A percentile compares a stretch with the other conserved stretches of the same genome.
phyloP scores from a whole-genome alignment of 768 basidiomycete genomes.

The Coprinopsis sp. region DNA sequence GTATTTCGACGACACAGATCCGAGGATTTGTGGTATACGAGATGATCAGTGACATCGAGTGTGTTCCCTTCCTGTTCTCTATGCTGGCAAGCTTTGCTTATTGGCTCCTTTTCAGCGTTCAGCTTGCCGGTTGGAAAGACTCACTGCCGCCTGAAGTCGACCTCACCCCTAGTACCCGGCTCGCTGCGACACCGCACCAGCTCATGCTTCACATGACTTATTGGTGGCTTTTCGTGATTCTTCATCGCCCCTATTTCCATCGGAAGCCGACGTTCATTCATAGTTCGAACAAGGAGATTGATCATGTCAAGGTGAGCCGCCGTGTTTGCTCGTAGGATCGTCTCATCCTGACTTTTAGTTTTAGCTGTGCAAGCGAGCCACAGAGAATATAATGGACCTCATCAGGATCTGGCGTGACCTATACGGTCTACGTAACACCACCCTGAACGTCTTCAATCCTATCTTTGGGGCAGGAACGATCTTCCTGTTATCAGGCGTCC shows the following conservation, averaged over 20 bases:
- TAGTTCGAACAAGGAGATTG: constrained; percentile 36
- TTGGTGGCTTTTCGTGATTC: constrained; percentile 56
- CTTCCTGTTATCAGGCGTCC: constrained; percentile 49
- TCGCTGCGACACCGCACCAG: constrained; percentile 47
- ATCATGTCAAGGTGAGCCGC: constrained; percentile 46
- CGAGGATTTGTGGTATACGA: constrained; percentile 40
- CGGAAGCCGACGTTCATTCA: constrained; percentile 35
- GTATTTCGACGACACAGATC: constrained; percentile 34
- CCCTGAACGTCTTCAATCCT: constrained; percentile 53
- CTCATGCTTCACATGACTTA: constrained; percentile 53
- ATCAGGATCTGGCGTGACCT: constrained; percentile 44
- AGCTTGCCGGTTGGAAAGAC: constrained; percentile 46
- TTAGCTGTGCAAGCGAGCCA: constrained; percentile 49
- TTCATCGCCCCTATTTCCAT: constrained; percentile 54
- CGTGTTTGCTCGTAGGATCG: constrained; percentile 12
- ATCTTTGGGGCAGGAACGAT: constrained; percentile 58
- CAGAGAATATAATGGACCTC: constrained; percentile 51
- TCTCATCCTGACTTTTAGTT: constrained; percentile 21
- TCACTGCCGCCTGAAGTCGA: constrained; percentile 42
- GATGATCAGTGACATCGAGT: constrained; percentile 53
- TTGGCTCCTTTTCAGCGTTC: constrained; percentile 26
- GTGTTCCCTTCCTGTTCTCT: too few species aligned
- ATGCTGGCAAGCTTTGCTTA: background rate
- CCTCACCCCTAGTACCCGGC: constrained; percentile 42
- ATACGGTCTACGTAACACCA: constrained; percentile 53